Evolutionary conservation across 225 moss, liverwort and hornwort genomes (phyloP).

Genomic region (Pseudoscleropodium purum): DNA sequence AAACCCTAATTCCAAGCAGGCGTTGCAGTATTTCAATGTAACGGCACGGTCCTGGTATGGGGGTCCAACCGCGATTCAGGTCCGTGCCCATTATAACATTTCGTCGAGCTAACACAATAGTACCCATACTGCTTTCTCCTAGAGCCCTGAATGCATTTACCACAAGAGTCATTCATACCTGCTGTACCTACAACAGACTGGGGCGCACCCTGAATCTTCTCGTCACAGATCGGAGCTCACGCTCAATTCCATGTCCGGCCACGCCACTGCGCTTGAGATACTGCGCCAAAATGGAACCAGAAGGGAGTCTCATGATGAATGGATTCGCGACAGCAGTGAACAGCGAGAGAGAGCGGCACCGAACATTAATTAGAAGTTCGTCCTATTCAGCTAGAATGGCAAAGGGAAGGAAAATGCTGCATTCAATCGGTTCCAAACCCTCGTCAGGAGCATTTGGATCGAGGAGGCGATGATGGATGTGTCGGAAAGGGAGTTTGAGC

Average conservation of each 20-base stretch:
- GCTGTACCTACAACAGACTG: not conserved
- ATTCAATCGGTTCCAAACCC: not conserved
- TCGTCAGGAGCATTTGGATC: not conserved
- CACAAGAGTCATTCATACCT: not conserved
- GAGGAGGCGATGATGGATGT: not conserved
- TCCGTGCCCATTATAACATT: too few species aligned
- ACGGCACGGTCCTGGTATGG: too few species aligned
- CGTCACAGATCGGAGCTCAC: not conserved
- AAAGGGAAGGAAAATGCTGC: not conserved
- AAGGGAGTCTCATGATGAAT: conserved; percentile 1
- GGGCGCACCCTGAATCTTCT: not conserved
- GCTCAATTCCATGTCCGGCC: not conserved
- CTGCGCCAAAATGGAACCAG: not conserved
- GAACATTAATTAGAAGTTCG: not conserved
- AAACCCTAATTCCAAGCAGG: not conserved
- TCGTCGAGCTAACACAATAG: not conserved
- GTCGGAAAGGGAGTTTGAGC: not conserved
- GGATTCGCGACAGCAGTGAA: not conserved
- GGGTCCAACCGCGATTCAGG: too few species aligned
- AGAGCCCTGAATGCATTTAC: not conserved
- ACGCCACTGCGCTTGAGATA: not conserved
- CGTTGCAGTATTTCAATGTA: not conserved
- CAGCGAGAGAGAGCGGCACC: not conserved
- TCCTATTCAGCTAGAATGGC: not conserved
- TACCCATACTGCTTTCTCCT: not conserved